phyloP scores from a whole-genome alignment of 2,329 filamentous ascomycete genomes.

The Diplodia mutila region DNA sequence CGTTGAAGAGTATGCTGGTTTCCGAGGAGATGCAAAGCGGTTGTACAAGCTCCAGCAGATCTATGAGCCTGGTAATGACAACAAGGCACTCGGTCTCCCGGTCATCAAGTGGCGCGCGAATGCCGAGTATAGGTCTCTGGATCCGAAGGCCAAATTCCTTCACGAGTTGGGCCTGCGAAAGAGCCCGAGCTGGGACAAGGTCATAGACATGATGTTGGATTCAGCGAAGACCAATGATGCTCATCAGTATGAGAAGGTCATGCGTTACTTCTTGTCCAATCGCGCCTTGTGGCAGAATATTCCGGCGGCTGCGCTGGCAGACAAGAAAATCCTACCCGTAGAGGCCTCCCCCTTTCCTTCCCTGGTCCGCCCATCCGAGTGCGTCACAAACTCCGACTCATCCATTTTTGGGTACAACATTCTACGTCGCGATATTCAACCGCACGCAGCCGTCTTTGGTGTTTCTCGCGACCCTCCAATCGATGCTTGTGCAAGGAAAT shows the following conservation, averaged over 20 bases:
- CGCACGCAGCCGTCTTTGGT: conserved; percentile 83
- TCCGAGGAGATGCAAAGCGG: conserved; percentile 34
- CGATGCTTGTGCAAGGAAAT: conserved; percentile 70
- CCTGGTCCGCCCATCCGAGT: conserved; percentile 73
- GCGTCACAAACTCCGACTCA: conserved; percentile 80
- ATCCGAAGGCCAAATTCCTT: conserved; percentile 44
- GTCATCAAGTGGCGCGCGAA: conserved; percentile 53
- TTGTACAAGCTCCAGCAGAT: conserved; percentile 43
- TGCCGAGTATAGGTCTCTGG: conserved; percentile 15
- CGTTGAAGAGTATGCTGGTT: conserved; percentile 18
- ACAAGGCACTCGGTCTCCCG: conserved; percentile 66
- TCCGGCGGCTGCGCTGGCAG: conserved; percentile 1
- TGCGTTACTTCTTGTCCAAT: conserved; percentile 21
- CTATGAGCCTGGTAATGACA: conserved; percentile 41
- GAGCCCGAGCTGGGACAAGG: conserved; percentile 12
- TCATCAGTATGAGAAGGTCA: conserved; percentile 5
- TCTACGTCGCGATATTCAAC: conserved; percentile 73
- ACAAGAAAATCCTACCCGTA: conserved; percentile 21
- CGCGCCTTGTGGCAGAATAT: conserved; percentile 17
- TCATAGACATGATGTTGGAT: conserved; percentile 16
- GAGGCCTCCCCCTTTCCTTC: conserved; percentile 52
- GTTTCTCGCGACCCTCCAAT: conserved; percentile 83
- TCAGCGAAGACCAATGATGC: conserved; percentile 14
- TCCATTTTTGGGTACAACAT: conserved; percentile 80
- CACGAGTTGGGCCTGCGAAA: conserved; percentile 21